Conservation (phyloP, 768 basidiomycete genomes). For the Naganishia antarctica region DNA sequence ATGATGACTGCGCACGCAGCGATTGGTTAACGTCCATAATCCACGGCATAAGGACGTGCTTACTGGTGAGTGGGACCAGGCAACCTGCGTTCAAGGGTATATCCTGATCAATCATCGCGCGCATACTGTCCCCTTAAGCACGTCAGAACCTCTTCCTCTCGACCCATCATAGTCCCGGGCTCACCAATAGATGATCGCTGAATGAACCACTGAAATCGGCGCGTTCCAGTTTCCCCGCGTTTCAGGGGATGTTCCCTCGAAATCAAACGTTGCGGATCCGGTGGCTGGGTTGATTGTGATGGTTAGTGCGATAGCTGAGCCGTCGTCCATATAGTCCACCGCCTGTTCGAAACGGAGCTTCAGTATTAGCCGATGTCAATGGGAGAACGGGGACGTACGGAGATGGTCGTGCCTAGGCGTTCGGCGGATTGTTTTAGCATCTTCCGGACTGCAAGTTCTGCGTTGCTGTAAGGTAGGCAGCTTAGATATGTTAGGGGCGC, state of each 20-base stretch:
- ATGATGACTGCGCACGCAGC: constrained; percentile 26
- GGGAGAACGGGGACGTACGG: constrained; percentile 13
- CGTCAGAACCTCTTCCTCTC: neutral
- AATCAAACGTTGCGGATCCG: constrained; percentile 80
- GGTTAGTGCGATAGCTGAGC: constrained; percentile 52
- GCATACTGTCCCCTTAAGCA: constrained; percentile 1
- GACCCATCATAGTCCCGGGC: neutral
- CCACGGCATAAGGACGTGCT: too few species aligned
- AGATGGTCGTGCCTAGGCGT: constrained; percentile 8
- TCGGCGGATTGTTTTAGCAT: constrained; percentile 67
- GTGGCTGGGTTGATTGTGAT: constrained; percentile 69
- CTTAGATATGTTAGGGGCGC: too few species aligned
- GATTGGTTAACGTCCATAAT: too few species aligned
- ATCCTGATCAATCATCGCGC: constrained; percentile 52
- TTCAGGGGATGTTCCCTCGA: constrained; percentile 52
- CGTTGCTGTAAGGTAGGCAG: constrained; percentile 63
- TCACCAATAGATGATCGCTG: constrained; percentile 43
- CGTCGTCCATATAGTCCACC: constrained; percentile 60
- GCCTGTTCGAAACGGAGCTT: constrained; percentile 53
- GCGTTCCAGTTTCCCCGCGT: constrained; percentile 46
- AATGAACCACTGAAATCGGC: constrained; percentile 56
- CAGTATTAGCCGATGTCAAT: too few species aligned
- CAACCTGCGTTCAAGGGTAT: constrained; percentile 94
- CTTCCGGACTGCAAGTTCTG: constrained; percentile 77
- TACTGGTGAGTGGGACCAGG: constrained; percentile 63